Evolutionary conservation across 2,329 filamentous ascomycete genomes (phyloP), one percentile per base, ranked within the genome.

Genomic region (Penicillium sp.): DNA sequence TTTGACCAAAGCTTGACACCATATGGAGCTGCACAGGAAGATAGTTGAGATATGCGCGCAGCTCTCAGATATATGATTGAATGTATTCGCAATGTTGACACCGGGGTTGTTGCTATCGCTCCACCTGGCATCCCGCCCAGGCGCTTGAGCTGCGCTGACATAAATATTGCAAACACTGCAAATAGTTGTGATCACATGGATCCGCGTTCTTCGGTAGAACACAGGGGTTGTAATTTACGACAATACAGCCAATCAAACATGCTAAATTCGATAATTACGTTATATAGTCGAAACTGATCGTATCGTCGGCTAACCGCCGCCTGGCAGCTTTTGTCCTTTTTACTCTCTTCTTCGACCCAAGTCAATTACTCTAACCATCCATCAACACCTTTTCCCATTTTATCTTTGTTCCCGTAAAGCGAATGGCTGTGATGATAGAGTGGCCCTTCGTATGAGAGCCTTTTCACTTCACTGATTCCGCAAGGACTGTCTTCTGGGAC

Each of bases 381-480:
- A 40, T 58, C 61, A 62, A 56, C 57, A 62, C 48, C 47, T 47
- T 54, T 51, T 56, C 59, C 59, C 39, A 54, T 51, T 40, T 42
- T 55, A 51, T 54, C 62, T 55, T 54, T 58, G 61, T 66, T 62
- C 62, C 64, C 67, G 72, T 74, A 74, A 75, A 73, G 67, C 68
- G 67, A 71, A 70, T 69, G 62, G 70, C 63, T 66, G 70, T 71
- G 38, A 42, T 18, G 14, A 64, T 67, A 62, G 60, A 66, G 64
- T 64, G 70, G 66, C 61, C 70, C 67, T 66, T 68, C 65, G 68
- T 70, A 70, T 70, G 66, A 71, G 65, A 66, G 58, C 63, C 56
- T 49, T 49, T 53, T 58, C 65, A 56, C 53, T 66, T 63, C 61
- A 61, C 58, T 67, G 58, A 56, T 61, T 40, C 29, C 36, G 55